phyloP scores from a whole-genome alignment of 2,329 filamentous ascomycete genomes.

The Colletotrichum noveboracense region DNA sequence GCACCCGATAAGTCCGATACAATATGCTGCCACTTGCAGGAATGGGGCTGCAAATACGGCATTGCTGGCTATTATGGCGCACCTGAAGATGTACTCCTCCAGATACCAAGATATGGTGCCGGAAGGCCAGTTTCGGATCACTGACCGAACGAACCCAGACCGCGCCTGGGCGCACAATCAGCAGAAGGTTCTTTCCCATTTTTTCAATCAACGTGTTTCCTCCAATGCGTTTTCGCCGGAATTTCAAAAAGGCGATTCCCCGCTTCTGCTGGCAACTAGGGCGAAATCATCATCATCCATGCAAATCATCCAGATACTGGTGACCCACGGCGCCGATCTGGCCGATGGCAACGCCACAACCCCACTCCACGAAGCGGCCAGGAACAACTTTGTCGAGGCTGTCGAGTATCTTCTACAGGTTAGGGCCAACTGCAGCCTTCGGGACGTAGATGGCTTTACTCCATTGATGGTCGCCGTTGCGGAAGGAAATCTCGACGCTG shows the following conservation, averaged over 20 bases:
- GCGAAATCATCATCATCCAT: not conserved
- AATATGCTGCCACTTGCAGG: not conserved
- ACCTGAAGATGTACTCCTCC: not conserved
- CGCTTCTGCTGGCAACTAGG: not conserved
- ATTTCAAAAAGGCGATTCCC: not conserved
- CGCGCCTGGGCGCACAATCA: not conserved
- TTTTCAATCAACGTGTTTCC: not conserved
- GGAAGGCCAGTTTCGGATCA: not conserved
- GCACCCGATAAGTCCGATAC: not conserved
- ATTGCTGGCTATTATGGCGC: not conserved
- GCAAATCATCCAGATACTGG: not conserved
- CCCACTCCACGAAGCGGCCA: not conserved
- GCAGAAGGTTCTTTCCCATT: not conserved
- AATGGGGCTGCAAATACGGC: not conserved
- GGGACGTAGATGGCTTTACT: not conserved
- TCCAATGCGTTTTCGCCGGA: not conserved
- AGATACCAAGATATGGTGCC: not conserved
- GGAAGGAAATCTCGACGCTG: slow-evolving; percentile 26
- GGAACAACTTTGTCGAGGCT: not conserved
- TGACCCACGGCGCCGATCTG: not conserved
- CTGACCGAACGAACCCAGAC: not conserved
- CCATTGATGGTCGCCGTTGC: not conserved
- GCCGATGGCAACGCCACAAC: not conserved
- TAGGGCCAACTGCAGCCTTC: not conserved
- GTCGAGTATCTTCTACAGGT: not conserved